Base-by-base conservation (phyloP, 495 filamentous ascomycete genomes). In the Penicillium taxi region DNA sequence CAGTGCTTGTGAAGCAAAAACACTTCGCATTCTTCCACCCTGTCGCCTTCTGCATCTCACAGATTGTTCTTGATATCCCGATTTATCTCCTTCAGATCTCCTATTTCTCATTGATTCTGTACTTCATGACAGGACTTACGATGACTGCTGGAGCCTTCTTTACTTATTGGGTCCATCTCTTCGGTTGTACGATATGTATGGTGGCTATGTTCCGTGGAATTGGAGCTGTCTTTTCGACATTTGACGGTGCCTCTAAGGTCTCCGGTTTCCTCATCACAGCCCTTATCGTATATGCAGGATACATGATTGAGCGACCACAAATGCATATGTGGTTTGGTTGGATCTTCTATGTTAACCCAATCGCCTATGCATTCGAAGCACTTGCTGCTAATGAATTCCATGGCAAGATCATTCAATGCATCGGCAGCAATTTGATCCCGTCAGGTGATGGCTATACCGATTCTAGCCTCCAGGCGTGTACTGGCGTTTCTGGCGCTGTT, bases 1-100 rank as follows among this genome's bases (percentile, higher is more conserved):
- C 78, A 3, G 77, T 88, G 27, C 55, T 88, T 17, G 68, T 81
- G 32, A 85, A 86, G 39, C 84, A 90, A 55, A 81, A 82, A 48
- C 64, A 65, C 14, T 86, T 85, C 50, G 77, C 76, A 9, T 79
- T 86, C 48, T 84, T 81, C 52, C 73, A 81, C 5, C 84, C 84
- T 3, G 72, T 78, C 5, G 82, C 84, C 4, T 81, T 78, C 24
- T 77, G 73, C 16, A 65, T 90, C 20, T 80, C 80, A 1, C 73
- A 82, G 24, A 80, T 81, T 4, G 64, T 79, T 2, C 70, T 78
- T 6, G 84, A 90, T 43, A 45, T 84, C 7, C 82, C 83, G 0
- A 57, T 86, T 1, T 59, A 81, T 3, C 44, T 82, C 11, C 53
- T 75, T 26, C 80, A 85, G 39, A 70, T 76, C 2, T 45, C 70